Conservation (phyloP, 345 rosid species). For the Populus deltoides region DNA sequence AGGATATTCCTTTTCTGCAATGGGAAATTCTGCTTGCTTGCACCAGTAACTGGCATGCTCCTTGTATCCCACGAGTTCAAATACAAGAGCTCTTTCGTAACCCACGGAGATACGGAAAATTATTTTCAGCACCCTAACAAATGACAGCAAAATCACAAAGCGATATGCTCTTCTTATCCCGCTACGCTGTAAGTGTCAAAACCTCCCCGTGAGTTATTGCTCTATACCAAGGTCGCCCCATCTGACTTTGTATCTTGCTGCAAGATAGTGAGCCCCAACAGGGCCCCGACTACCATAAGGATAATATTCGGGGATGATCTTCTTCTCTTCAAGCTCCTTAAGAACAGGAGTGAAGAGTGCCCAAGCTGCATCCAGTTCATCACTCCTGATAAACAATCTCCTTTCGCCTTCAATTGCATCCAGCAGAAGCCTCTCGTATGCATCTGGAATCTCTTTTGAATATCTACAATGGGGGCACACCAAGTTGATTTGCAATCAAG, state of each 20-base stretch:
- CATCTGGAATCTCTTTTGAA: constrained; percentile 95
- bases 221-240: constrained; percentile 89
- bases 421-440: constrained; percentile 91
- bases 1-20: too few species aligned
- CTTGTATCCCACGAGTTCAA: neutral
- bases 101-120: neutral
- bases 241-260: constrained; percentile 82
- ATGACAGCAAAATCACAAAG: neutral
- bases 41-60: neutral
- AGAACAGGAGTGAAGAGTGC: constrained; percentile 75
- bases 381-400: constrained; percentile 91
- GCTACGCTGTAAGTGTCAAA: neutral
- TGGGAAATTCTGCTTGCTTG: neutral
- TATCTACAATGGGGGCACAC: constrained; percentile 41
- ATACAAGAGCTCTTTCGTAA: neutral
- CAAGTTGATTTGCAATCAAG: too few species aligned
- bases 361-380: constrained; percentile 98
- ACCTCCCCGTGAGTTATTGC: constrained; percentile 25
- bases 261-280: constrained; percentile 96
- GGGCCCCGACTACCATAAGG: constrained; percentile 99
- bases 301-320: constrained; percentile 76
- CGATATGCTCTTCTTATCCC: neutral
- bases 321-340: constrained; percentile 79
- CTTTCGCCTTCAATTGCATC: constrained; percentile 98
- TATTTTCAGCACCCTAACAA: neutral